Base-by-base conservation (phyloP, 352 stramenopile genomes). In the Phytopythium delawarense region DNA sequence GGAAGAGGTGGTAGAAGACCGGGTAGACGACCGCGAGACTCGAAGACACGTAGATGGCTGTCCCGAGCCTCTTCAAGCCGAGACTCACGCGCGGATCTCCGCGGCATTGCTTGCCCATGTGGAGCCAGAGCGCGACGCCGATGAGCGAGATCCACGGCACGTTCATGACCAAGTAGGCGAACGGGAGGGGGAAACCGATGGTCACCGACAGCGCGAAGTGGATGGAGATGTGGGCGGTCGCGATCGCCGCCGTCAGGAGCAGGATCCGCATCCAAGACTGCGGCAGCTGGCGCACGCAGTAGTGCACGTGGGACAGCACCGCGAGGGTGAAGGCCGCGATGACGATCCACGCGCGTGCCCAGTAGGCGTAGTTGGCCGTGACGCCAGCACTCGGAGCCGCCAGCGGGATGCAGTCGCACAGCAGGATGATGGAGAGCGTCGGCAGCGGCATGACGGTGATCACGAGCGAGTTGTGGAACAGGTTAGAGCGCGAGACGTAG, bases 1-100 rank as follows among this genome's bases (percentile, higher is more conserved):
- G 21, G 45, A 71, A 71, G 28, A 51, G 50, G 20, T 71, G 66
- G 18, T 71, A 68, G 32, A 71, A 71, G 9, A 68, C 32, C 9
- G 65, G 65, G 23, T 71, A 71, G 5, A 60, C 46, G 9, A 71
- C 51, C 5, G 57, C 62, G 12, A 69, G 45, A 23, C 57, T 69
- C 7, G 65, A 72, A 1, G 51, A 40, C 20, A 55, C 62, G 32
- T 69, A 69, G 7, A 68, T 63, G 44, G 58, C 59, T 11, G 68
- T 54, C 16, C 56, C 52, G 25, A 61, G 55, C 12, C 61, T 49
- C 28, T 69, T 72, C 3, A 72, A 45, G n/a, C 40, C 50, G 15
- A 50, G 21, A 0, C 37, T 30, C 2, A 69, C 34, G 15, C 40
- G 15, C 0, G 25, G 12, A 20, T 59, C 65, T 20, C 50, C 21